A percentile compares a stretch with the other conserved stretches of the same genome.
phyloP scores from a whole-genome alignment of 2,329 filamentous ascomycete species.

The Sphaerulina populicola region DNA sequence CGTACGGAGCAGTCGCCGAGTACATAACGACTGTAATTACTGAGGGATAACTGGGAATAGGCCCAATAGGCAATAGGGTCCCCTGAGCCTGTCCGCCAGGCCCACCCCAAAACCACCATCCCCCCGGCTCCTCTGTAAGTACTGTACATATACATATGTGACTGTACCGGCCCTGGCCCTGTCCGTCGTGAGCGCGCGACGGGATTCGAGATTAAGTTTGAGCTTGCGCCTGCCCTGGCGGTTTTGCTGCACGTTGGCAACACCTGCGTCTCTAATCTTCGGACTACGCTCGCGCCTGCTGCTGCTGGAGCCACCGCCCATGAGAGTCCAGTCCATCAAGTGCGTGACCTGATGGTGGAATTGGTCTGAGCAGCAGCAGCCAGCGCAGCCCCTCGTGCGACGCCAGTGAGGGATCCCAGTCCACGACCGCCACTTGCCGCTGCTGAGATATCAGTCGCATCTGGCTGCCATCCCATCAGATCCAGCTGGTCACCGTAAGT shows the following conservation, averaged over 20 bases:
- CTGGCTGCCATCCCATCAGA: constrained; percentile 18
- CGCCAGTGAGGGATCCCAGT: constrained; percentile 23
- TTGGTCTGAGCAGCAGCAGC: constrained; percentile 17
- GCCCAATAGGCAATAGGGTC: no score
- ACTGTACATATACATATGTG: no score
- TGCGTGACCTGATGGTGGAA: constrained; percentile 19
- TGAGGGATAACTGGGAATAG: no score
- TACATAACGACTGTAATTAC: no score
- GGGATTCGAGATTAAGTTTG: constrained; percentile 16
- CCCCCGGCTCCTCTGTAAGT: no score
- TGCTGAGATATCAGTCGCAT: constrained; percentile 21
- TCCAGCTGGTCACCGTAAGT: constrained; percentile 21
- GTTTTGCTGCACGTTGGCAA: constrained; percentile 9
- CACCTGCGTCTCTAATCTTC: constrained; percentile 10
- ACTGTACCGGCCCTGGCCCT: no score
- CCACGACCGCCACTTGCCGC: constrained; percentile 23
- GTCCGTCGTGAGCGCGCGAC: neutral
- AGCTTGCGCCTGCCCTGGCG: constrained; percentile 13
- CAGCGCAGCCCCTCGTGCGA: constrained; percentile 18
- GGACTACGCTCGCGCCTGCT: constrained; percentile 12
- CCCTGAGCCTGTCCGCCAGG: neutral
- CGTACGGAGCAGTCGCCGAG: no score
- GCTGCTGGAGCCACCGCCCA: constrained; percentile 6
- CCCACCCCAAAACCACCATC: no score
- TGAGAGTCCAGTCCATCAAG: constrained; percentile 3